Conservation (phyloP, 2,329 filamentous ascomycete species). For the Fusarium pilosicola region DNA sequence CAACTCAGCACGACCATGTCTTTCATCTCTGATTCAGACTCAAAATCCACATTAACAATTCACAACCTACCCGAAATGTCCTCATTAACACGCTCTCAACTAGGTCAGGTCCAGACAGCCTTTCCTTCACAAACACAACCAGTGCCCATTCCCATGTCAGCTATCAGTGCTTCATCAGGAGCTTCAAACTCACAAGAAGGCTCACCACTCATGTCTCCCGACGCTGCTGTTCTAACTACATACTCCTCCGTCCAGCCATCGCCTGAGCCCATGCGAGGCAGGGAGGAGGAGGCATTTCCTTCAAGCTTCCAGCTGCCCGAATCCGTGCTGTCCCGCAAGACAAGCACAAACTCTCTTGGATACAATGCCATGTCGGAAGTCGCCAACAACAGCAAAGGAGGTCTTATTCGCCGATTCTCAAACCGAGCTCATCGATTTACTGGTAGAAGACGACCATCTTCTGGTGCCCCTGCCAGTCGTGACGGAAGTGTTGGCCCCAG, state of each 20-base stretch:
- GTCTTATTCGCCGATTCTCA: conserved; percentile 84
- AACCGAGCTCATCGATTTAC: conserved; percentile 79
- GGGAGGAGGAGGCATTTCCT: conserved; percentile 62
- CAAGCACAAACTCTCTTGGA: conserved; percentile 71
- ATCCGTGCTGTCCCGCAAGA: conserved; percentile 69
- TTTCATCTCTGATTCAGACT: conserved; percentile 41
- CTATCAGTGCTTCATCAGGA: conserved; percentile 65
- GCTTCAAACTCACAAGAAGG: conserved; percentile 65
- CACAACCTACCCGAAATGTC: conserved; percentile 53
- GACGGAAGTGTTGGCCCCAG: conserved; percentile 91
- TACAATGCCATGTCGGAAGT: conserved; percentile 67
- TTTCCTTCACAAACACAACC: conserved; percentile 52
- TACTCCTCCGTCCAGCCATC: conserved; percentile 74
- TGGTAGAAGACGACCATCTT: conserved; percentile 77
- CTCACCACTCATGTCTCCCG: conserved; percentile 68
- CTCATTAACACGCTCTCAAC: conserved; percentile 53
- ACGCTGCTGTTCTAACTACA: conserved; percentile 62
- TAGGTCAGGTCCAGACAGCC: conserved; percentile 60
- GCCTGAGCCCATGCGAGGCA: conserved; percentile 69
- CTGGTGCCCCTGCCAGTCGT: conserved; percentile 78
- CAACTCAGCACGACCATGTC: conserved; percentile 38
- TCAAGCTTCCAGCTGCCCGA: conserved; percentile 77
- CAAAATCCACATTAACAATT: conserved; percentile 36
- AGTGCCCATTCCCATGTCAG: conserved; percentile 58
- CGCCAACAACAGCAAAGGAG: conserved; percentile 59